These are phyloP conservation scores for Penicillium sp. DNA, from an alignment of 2,329 filamentous ascomycete genomes.

Conservation along the genomic window DNA sequence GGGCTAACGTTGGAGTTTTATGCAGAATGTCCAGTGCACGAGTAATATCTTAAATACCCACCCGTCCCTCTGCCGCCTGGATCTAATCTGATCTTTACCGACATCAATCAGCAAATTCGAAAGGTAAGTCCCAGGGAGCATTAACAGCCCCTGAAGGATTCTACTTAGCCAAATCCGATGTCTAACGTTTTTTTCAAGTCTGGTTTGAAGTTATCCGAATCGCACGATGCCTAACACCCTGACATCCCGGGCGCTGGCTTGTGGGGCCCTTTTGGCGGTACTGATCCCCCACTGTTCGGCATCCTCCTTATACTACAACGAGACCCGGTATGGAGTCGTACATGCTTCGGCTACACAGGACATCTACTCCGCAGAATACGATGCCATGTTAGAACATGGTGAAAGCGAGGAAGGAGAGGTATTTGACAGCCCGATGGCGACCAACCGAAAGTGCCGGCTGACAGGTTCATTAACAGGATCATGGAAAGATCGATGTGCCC, in stretches of 20 bases:
- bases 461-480: conserved; percentile 7
- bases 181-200: background rate
- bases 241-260: background rate
- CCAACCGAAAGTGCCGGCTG: background rate
- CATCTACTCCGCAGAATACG: no score
- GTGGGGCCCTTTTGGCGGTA: no score
- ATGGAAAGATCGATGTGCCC: conserved; percentile 11
- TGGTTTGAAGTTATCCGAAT: conserved; percentile 1
- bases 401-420: background rate
- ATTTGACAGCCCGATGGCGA: background rate
- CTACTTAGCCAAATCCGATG: background rate
- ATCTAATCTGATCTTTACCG: background rate
- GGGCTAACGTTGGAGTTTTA: background rate
- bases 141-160: no score
- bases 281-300: no score
- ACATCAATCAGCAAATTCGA: background rate
- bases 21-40: background rate
- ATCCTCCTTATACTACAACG: no score
- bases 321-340: no score
- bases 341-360: no score
- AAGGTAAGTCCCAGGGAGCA: background rate
- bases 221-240: conserved; percentile 8
- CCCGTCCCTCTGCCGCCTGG: background rate
- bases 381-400: no score
- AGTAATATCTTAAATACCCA: conserved; percentile 6